phyloP scores from a whole-genome alignment of 1,139 yeast genomes.

The Meyerozyma guilliermondii region DNA sequence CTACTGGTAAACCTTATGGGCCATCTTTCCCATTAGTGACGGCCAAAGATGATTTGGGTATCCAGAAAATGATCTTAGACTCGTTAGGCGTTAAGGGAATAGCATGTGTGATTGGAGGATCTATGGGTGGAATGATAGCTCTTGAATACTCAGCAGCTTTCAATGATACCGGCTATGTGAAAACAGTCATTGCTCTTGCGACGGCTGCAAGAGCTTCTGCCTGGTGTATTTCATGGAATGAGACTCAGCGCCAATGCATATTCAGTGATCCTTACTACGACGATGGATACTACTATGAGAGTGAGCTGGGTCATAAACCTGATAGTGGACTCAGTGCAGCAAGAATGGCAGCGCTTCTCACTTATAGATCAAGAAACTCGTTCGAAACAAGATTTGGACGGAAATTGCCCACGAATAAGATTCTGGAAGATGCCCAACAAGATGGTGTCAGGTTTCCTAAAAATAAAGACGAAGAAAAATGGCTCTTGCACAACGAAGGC shows the following conservation, averaged over 20 bases:
- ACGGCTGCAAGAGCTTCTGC: slow-evolving; percentile 95
- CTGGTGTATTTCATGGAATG: slow-evolving; percentile 99
- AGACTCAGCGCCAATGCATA: slow-evolving; percentile 93
- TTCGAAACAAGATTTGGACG: slow-evolving; percentile 91
- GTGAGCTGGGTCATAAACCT: slow-evolving; percentile 64
- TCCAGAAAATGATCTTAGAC: slow-evolving; percentile 72
- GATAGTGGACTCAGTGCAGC: slow-evolving; percentile 89
- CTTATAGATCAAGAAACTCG: slow-evolving; percentile 87
- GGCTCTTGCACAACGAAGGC: slow-evolving; percentile 44
- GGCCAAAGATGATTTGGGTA: slow-evolving; percentile 79
- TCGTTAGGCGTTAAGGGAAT: slow-evolving; percentile 70
- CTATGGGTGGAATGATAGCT: slow-evolving; percentile 99
- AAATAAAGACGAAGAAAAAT: slow-evolving; percentile 42
- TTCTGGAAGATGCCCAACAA: slow-evolving; percentile 15
- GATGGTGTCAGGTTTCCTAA: slow-evolving; percentile 28
- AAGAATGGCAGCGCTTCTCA: slow-evolving; percentile 90
- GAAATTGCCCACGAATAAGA: slow-evolving; percentile 41
- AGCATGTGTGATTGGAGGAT: slow-evolving; percentile 91
- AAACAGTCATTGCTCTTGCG: slow-evolving; percentile 75
- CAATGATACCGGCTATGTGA: slow-evolving; percentile 67
- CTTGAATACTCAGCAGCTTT: slow-evolving; percentile 73
- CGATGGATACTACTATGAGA: slow-evolving; percentile 76
- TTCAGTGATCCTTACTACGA: slow-evolving; percentile 90
- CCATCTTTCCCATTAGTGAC: slow-evolving; percentile 94
- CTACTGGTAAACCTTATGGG: slow-evolving; percentile 74